Base-by-base conservation (phyloP, 2,329 filamentous ascomycete species). In the Colletotrichum limetticola region DNA sequence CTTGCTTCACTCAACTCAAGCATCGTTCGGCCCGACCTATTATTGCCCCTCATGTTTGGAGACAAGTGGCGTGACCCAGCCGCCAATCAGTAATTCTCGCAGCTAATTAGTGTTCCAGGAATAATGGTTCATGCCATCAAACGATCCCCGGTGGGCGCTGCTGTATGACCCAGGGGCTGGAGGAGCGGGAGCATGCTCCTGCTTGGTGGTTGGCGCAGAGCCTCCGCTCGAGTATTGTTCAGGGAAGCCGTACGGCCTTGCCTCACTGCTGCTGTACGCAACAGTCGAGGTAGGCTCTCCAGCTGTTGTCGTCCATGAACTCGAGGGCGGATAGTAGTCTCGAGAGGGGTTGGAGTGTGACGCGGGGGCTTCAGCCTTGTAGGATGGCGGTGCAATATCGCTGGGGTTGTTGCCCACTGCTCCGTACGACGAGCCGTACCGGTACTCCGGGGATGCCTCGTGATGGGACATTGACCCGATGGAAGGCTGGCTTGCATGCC, bases 321-420 rank as follows among this genome's bases (percentile, higher is more conserved):
- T 84, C 14, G 86, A 80, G 0, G 88, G 81, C 3, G 88, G 86
- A 74, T 89, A 90, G 76, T 90, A 90, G 70, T 91, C 89, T 55
- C 88, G 83, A 5, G 83, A 79, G 58, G 77, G 75, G 30, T 78
- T 75, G 14, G 80, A 71, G 42, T 75, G 75, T 28, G 78, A 77
- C 16, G 75, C 76, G 24, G 81, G 76, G 14, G 80, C 74, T 28
- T 83, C 82, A 1, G 78, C 74, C 61, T 77, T 77, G 62, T 82
- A 83, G 22, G 75, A 76, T 5, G 80, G 69, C 9, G 80, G 78
- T 7, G 81, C 75, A 6, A 79, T 81, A 32, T 84, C 82, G 53
- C 77, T 78, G 56, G 82, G 70, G 57, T 76, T 78, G 74, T 76
- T 79, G 74, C 76, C 79, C 4, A 83, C 81, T 24, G 81, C 77